Base-by-base conservation (phyloP, 352 stramenopile genomes). In the Phytophthora constricta region DNA sequence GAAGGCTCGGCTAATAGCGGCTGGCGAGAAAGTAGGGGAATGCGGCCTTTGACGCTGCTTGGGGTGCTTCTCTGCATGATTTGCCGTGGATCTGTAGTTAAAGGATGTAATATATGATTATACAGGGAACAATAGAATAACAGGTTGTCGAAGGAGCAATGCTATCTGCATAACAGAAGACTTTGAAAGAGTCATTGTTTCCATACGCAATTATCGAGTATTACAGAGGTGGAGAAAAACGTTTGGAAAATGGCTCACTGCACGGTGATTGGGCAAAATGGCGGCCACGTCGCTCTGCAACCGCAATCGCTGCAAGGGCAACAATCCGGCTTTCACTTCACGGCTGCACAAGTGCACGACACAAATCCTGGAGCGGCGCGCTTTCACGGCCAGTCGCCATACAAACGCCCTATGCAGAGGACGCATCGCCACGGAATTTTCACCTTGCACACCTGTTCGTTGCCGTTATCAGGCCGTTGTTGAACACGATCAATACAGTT, bases 201-300 rank as follows among this genome's bases (percentile, higher is more conserved):
- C n/a, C n/a, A n/a, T n/a, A n/a, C n/a, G n/a, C n/a, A n/a, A n/a
- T n/a, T n/a, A 13, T 37, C 31, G 31, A 37, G 7, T 37, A 13
- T 13, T 13, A 37, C 7, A 13, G 13, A 37, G 31, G 7, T 13
- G 7, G 7, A 37, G 31, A 37, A 37, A 37, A 47, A 47, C 41
- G 41, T 47, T 13, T 47, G n/a, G n/a, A n/a, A n/a, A n/a, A n/a
- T n/a, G n/a, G n/a, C n/a, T n/a, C n/a, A n/a, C n/a, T 39, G 48
- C 10, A 5, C 51, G 23, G 17, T 42, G 43, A 71, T 71, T 71
- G 64, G 64, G 47, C 33, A 37, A 43, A 57, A n/a, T n/a, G n/a
- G n/a, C n/a, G 33, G 41, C 20, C 45, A 56, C 54, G 62, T 61
- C 56, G 33, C 4, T 55, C 34, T 52, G 37, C 20, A 58, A 47